phyloP scores from a whole-genome alignment of 2,329 filamentous ascomycete genomes.

The Plectosphaerella plurivora region DNA sequence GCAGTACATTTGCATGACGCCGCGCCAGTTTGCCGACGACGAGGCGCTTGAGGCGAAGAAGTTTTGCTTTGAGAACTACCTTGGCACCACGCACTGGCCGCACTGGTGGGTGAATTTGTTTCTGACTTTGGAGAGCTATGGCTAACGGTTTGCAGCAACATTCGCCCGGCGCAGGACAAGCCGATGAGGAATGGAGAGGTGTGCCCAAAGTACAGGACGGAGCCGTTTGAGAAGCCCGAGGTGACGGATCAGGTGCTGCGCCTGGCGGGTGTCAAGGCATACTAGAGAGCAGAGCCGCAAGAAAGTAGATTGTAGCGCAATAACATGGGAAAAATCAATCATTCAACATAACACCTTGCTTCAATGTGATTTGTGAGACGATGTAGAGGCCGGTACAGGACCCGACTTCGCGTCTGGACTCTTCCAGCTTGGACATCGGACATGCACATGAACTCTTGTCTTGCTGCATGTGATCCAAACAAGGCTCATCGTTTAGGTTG shows the following conservation, averaged over 20 bases:
- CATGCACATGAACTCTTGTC: too few relatives aligned
- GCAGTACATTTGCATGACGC: conserved; percentile 32
- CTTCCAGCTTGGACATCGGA: too few relatives aligned
- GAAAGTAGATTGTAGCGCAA: too few relatives aligned
- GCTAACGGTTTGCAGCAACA: conserved; percentile 21
- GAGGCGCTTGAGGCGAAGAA: conserved; percentile 16
- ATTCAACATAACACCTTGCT: too few relatives aligned
- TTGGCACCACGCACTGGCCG: conserved; percentile 24
- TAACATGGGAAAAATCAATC: neutral
- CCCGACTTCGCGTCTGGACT: too few relatives aligned
- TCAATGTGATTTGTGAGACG: too few relatives aligned
- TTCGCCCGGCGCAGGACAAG: conserved; percentile 24
- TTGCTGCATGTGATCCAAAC: too few relatives aligned
- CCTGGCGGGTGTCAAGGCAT: conserved; percentile 19
- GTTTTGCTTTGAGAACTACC: conserved; percentile 17
- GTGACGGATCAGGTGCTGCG: conserved; percentile 18
- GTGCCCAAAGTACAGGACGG: conserved; percentile 26
- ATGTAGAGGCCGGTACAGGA: too few relatives aligned
- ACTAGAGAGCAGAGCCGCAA: neutral
- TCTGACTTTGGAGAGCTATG: neutral
- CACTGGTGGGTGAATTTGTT: conserved; percentile 12
- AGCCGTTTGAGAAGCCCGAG: conserved; percentile 18
- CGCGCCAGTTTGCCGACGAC: conserved; percentile 24
- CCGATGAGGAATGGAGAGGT: conserved; percentile 28
- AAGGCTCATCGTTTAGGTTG: too few relatives aligned